Base-by-base conservation (phyloP, 106 monocot species). In the Dendrobium catenatum region DNA sequence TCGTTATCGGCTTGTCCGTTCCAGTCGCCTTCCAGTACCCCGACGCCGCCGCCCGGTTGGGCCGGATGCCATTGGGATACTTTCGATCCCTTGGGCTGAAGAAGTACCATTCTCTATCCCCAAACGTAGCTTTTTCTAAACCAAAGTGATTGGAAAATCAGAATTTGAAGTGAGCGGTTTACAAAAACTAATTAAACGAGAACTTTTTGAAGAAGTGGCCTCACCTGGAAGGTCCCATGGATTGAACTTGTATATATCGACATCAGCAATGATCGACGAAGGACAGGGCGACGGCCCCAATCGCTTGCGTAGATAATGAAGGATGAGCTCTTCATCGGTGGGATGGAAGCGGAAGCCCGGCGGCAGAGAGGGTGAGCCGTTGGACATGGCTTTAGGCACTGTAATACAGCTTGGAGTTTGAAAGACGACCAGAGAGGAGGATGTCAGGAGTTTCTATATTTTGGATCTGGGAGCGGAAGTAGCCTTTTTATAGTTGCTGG, bases 11-110 rank as follows among this genome's bases (percentile, higher is more conserved):
- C 77, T 86, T 89, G 66, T 89, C 88, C 4, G 86, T 89, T 2
- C 88, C 88, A 0, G 88, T 89, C 2, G 88, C 88, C 78, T 89
- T 89, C 88, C 88, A 89, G 54, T 89, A 86, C 7, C 86, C 86
- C 1, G 89, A 84, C 13, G 79, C 89, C 31, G 89, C 89, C 41
- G 89, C 78, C 33, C 89, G 83, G 79, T 89, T 89, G 19, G 89
- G 89, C 17, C 89, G 73, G 48, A 81, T 42, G 1, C 89, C 89
- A 79, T 89, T 89, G 15, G 89, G 89, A 77, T 89, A 89, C 74
- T 89, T 89, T 19, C 88, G 80, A 49, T 89, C 88, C 43, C 88
- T 81, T 41, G 88, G 88, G 51, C 78, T 89, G 61, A 89, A 89
- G 83, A 89, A 89, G 54, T 89, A 89, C 88, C 88, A 89, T 80